Evolutionary conservation across 352 stramenopile species (phyloP), one percentile per base, ranked within the genome.

Genomic region (Phytophthora vignae): DNA sequence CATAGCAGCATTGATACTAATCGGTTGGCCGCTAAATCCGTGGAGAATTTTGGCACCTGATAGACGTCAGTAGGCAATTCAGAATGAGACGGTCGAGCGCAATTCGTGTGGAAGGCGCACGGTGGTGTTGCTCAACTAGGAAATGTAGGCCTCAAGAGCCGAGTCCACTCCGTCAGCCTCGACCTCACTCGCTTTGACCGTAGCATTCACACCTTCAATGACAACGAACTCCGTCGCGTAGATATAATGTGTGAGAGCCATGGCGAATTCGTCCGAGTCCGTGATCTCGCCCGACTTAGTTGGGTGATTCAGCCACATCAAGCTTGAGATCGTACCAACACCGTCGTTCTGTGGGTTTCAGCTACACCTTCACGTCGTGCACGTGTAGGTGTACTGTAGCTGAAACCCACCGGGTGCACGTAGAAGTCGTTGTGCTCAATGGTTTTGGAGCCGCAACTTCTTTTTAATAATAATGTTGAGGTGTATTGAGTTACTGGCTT

Each of bases 381-480:
- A 92, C 60, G 72, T 82, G 73, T 88, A 94, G 9, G 72, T n/a
- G n/a, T n/a, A n/a, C n/a, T 75, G 61, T 88, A 93, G 77, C 90
- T 90, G 67, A 93, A 79, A 55, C 84, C 84, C 2, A 77, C 78
- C 19, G 80, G 69, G 61, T 93, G 84, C 25, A 89, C 71, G 74
- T 90, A 92, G 53, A 87, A 81, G 38, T 84, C 86, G 67, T 93
- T 92, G 33, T 79, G 64, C 19, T 81, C 56, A n/a, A 92, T 70
- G 10, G 81, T 49, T 22, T 75, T 74, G 48, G 22, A 25, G 22
- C 22, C 22, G 22, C 22, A 25, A 25, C n/a, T n/a, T n/a, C n/a
- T n/a, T n/a, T n/a, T n/a, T n/a, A n/a, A n/a, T n/a, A n/a, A n/a
- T n/a, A n/a, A n/a, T n/a, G n/a, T n/a, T n/a, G n/a, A n/a, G n/a